Evolutionary conservation across 805 yeast species (phyloP).

Genomic region (Sporopachydermia quercuum): DNA sequence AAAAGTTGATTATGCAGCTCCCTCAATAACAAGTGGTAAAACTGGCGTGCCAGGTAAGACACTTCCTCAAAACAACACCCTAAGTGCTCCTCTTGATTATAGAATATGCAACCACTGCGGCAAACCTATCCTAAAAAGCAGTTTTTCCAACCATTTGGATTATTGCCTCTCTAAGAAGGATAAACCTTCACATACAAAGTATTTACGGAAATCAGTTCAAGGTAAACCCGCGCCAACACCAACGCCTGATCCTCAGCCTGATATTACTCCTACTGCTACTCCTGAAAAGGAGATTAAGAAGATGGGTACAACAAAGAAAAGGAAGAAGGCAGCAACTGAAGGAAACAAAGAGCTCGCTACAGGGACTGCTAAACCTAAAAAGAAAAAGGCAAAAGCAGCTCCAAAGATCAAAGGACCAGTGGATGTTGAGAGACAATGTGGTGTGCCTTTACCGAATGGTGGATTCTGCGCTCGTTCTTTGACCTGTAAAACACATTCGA

Average conservation of each 20-base stretch:
- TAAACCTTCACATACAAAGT: conserved; percentile 10
- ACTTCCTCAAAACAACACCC: conserved; percentile 18
- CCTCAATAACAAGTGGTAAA: conserved; percentile 1
- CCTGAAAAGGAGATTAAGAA: conserved; percentile 13
- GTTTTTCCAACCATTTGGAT: conserved; percentile 24
- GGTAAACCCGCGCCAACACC: conserved; percentile 4
- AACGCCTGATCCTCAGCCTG: conserved; percentile 10
- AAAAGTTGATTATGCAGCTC: conserved; percentile 2
- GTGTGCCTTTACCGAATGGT: conserved; percentile 88
- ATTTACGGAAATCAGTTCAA: conserved; percentile 9
- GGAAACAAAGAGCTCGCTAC: conserved; percentile 9
- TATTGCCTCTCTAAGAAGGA: conserved; percentile 22
- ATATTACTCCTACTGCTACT: conserved; percentile 4
- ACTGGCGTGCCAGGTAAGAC: conserved; percentile 9
- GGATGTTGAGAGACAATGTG: conserved; percentile 90
- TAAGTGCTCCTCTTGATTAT: conserved; percentile 25
- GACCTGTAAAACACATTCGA: conserved; percentile 94
- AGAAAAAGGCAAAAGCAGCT: conserved; percentile 24
- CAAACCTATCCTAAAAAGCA: conserved; percentile 26
- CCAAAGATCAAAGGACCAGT: conserved; percentile 67
- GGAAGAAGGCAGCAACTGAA: conserved; percentile 8
- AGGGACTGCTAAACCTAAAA: conserved; percentile 18
- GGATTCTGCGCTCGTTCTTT: conserved; percentile 90
- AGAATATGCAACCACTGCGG: conserved; percentile 33
- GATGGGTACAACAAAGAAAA: conserved; percentile 21